Base-by-base conservation (phyloP, 2,329 filamentous ascomycete species). In the Epichloe bromicola region DNA sequence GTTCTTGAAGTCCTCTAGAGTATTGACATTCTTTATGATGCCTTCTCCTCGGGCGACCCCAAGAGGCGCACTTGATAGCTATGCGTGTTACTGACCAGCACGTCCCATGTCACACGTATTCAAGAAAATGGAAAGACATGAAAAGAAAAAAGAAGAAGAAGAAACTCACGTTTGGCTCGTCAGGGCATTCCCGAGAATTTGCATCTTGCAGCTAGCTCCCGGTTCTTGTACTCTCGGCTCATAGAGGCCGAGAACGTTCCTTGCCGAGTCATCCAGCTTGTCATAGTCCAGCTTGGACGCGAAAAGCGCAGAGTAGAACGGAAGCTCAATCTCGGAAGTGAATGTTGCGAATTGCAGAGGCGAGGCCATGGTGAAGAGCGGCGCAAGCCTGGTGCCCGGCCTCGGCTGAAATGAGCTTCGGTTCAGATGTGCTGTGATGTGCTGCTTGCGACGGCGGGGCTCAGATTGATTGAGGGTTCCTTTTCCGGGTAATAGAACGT, bases 1-100 rank as follows among this genome's bases (percentile, higher is more conserved):
- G 57, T 84, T 86, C 63, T 83, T 87, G 68, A 96, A 97, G 62
- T 93, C 88, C 60, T 97, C 91, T 59, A 95, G 79, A 1, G 93
- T 97, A 65, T 98, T 98, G 63, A 91, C 85, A 69, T 98, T 98
- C 65, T 86, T 90, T 61, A 98, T 94, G 63, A 87, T 88, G 54
- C 93, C 93, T 67, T 97, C 91, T 44, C 87, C 91, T 58, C 91
- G 84, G 63, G 84, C 87, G 61, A 80, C 81, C 56, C 80, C 82
- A 46, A 77, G 68, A n/a, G 85, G 82, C 20, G 82, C 77, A 57
- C 86, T 88, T 51, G 19, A 23, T 3, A 26, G 37, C 46, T 37
- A 26, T 15, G 26, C 5, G 43, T 36, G 17, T 43, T 39, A 48
- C 34, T 37, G 30, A 46, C 36, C 1, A 14, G 30, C 7, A 39